These are phyloP conservation scores for Candida verbasci DNA, from an alignment of 805 yeast genomes.

Conservation along the genomic window DNA sequence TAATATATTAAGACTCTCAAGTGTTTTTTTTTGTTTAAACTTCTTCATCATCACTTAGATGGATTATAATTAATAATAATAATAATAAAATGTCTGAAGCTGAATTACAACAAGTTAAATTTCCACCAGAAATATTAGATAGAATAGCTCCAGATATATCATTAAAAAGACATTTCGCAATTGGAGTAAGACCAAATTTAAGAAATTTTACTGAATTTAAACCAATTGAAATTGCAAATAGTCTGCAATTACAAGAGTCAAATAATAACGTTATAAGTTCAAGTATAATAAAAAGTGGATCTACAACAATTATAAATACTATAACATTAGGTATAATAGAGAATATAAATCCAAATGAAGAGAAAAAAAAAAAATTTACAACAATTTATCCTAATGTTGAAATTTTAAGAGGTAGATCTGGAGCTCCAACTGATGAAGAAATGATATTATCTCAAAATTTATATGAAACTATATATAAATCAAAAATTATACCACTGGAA, in stretches of 20 bases:
- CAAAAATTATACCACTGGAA: slow-evolving; percentile 45
- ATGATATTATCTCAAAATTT: slow-evolving; percentile 66
- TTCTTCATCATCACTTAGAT: slow-evolving; percentile 1
- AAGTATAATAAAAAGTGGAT: slow-evolving; percentile 63
- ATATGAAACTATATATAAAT: slow-evolving; percentile 55
- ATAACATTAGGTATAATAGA: slow-evolving; percentile 67
- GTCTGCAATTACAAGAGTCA: slow-evolving; percentile 29
- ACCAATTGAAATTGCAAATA: slow-evolving; percentile 39
- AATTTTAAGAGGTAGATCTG: slow-evolving; percentile 65
- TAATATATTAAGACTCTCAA: no score
- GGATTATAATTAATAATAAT: no score
- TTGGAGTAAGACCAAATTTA: slow-evolving; percentile 72
- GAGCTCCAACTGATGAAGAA: slow-evolving; percentile 85
- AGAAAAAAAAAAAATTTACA: slow-evolving; percentile 16
- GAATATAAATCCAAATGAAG: slow-evolving; percentile 18
- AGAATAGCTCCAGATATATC: slow-evolving; percentile 83
- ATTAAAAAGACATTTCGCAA: slow-evolving; percentile 68
- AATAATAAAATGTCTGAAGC: slow-evolving; percentile 5
- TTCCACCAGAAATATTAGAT: slow-evolving; percentile 79
- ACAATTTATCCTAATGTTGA: slow-evolving; percentile 71
- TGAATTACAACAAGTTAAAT: slow-evolving; percentile 39
- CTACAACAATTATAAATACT: slow-evolving; percentile 68
- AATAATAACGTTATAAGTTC: slow-evolving; percentile 52
- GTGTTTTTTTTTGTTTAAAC: neutral
- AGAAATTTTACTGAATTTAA: slow-evolving; percentile 72